phyloP scores from a whole-genome alignment of 345 rosid genomes.

The Eucalyptus tenuipes region DNA sequence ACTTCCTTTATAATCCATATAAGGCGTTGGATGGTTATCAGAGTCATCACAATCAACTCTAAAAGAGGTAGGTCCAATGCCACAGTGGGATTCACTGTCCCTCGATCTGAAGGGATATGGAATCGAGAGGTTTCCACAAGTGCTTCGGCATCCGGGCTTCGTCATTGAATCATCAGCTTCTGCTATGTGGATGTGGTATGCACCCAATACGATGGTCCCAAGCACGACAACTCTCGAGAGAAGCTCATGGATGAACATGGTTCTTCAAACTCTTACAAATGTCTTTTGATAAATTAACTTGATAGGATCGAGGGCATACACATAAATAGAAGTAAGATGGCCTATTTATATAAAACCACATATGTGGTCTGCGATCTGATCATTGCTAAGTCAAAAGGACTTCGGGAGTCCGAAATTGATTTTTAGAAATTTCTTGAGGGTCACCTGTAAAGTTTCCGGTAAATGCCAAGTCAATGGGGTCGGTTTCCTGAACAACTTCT shows the following conservation, averaged over 20 bases:
- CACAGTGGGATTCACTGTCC: not conserved
- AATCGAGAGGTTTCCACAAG: not conserved
- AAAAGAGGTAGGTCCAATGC: rapidly evolving
- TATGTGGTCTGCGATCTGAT: too few relatives aligned
- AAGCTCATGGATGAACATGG: not conserved
- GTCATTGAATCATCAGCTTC: not conserved
- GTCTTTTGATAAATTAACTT: not conserved
- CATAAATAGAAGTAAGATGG: not conserved
- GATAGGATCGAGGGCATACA: not conserved
- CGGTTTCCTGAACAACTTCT: too few relatives aligned
- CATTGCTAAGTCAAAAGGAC: too few relatives aligned
- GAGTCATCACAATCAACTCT: not conserved
- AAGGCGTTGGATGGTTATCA: not conserved
- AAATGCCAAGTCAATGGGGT: too few relatives aligned
- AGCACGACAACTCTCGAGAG: not conserved
- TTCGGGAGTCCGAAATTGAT: too few relatives aligned
- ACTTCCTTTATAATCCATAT: rapidly evolving
- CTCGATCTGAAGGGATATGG: not conserved
- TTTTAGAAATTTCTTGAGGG: too few relatives aligned
- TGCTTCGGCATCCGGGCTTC: not conserved
- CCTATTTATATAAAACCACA: not conserved
- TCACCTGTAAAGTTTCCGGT: too few relatives aligned
- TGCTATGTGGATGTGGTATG: not conserved
- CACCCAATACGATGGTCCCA: not conserved
- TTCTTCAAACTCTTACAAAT: not conserved